phyloP scores from a whole-genome alignment of 495 filamentous ascomycete species.

The Pseudevernia furfuracea region DNA sequence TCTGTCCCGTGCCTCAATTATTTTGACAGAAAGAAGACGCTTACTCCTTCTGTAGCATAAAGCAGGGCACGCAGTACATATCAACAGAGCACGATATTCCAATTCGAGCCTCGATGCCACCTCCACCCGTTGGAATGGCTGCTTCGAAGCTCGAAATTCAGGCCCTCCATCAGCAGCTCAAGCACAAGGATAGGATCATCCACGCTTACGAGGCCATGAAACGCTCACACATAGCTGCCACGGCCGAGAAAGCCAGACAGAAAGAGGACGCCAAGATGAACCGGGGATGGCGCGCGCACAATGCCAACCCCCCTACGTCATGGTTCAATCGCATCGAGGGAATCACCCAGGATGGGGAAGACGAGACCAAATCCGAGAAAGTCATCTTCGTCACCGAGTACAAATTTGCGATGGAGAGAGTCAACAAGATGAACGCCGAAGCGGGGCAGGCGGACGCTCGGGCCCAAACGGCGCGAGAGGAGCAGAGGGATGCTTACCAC shows the following conservation, averaged over 20 bases:
- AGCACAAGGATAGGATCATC: background rate
- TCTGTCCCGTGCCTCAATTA: background rate
- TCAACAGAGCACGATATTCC: background rate
- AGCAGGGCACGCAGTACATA: background rate
- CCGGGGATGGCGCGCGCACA: background rate
- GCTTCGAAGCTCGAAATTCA: background rate
- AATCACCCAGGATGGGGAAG: background rate
- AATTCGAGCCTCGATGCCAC: background rate
- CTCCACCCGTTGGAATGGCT: background rate
- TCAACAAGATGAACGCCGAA: background rate
- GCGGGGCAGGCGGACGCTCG: background rate
- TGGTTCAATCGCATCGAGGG: background rate
- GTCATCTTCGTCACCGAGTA: background rate
- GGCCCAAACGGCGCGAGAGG: background rate
- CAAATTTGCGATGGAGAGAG: background rate
- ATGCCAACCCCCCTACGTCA: background rate
- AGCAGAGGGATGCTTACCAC: background rate
- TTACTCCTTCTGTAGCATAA: background rate
- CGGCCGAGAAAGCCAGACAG: background rate
- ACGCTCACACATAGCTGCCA: background rate
- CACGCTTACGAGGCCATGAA: background rate
- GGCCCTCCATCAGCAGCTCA: background rate
- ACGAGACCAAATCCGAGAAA: background rate
- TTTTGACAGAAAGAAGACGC: background rate
- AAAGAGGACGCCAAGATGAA: background rate